Percentiles rank a stretch among this genome's conserved stretches.
Evolutionary conservation across 805 yeast genomes (phyloP).

Genomic region (Zygoascus biomembranicola): DNA sequence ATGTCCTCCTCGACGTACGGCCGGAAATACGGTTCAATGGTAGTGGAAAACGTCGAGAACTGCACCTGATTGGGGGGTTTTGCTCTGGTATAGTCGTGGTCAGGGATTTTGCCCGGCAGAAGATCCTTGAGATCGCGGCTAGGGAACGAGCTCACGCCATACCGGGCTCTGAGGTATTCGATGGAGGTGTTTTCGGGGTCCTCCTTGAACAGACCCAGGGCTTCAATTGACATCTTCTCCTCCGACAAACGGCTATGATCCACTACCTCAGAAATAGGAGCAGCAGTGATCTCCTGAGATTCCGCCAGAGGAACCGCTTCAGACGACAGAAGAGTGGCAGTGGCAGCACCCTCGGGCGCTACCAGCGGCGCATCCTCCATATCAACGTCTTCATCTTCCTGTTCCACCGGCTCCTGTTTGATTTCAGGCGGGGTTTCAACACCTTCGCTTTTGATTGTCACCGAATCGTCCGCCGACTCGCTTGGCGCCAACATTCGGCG

Average conservation of each 20-base stretch:
- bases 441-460: not conserved
- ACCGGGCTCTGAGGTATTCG: slow-evolving; percentile 65
- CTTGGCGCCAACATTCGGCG: not conserved
- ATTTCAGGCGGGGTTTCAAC: not conserved
- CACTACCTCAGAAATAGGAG: slow-evolving; percentile 68
- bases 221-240: slow-evolving; percentile 32
- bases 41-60: slow-evolving; percentile 76
- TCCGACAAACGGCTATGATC: slow-evolving; percentile 37
- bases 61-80: slow-evolving; percentile 90
- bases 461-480: not conserved
- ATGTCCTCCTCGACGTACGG: slow-evolving; percentile 74
- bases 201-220: slow-evolving; percentile 61
- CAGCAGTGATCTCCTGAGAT: not conserved
- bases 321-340: not conserved
- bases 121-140: slow-evolving; percentile 61
- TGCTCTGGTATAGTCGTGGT: slow-evolving; percentile 71
- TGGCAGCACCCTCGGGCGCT: slow-evolving; percentile 4
- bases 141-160: slow-evolving; percentile 89
- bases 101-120: slow-evolving; percentile 85
- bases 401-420: not conserved
- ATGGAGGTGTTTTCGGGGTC: slow-evolving; percentile 50
- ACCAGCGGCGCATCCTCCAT: not conserved
- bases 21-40: slow-evolving; percentile 78
- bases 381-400: slow-evolving; percentile 18
- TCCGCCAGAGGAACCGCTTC: not conserved